These are phyloP conservation scores for Trebouxia sp. DNA, from an alignment of 139 green algal species.

Conservation along the genomic window DNA sequence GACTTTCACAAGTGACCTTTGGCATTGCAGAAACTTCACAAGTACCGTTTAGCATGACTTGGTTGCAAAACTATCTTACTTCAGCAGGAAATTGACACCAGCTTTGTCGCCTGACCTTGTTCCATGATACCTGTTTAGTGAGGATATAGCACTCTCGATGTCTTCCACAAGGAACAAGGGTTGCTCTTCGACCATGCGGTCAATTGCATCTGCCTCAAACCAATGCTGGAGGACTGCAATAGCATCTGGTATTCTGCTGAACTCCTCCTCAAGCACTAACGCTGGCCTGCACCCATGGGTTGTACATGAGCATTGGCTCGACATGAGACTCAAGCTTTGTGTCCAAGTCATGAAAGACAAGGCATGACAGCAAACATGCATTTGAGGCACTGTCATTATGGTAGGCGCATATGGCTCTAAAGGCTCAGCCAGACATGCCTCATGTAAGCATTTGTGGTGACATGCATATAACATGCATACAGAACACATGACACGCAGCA, in stretches of 20 bases:
- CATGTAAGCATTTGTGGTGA: neutral
- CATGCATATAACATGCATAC: neutral
- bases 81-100: too few species aligned
- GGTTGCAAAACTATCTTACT: too few species aligned
- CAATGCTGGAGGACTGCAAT: neutral
- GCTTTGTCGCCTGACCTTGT: too few species aligned
- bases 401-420: too few species aligned
- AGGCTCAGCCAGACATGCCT: neutral
- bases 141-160: constrained; percentile 11
- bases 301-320: too few species aligned
- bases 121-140: neutral
- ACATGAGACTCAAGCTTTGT: too few species aligned
- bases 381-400: too few species aligned
- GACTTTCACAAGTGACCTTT: too few species aligned
- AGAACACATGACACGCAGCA: neutral
- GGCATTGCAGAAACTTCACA: too few species aligned
- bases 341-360: too few species aligned
- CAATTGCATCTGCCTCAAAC: constrained; percentile 15
- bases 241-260: neutral
- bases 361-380: too few species aligned
- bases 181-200: constrained; percentile 17
- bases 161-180: constrained; percentile 14
- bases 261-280: constrained; percentile 2
- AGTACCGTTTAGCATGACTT: neutral
- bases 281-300: neutral